Evolutionary conservation across 2,329 filamentous ascomycete genomes (phyloP).

Genomic region (Colletotrichum tabaci): DNA sequence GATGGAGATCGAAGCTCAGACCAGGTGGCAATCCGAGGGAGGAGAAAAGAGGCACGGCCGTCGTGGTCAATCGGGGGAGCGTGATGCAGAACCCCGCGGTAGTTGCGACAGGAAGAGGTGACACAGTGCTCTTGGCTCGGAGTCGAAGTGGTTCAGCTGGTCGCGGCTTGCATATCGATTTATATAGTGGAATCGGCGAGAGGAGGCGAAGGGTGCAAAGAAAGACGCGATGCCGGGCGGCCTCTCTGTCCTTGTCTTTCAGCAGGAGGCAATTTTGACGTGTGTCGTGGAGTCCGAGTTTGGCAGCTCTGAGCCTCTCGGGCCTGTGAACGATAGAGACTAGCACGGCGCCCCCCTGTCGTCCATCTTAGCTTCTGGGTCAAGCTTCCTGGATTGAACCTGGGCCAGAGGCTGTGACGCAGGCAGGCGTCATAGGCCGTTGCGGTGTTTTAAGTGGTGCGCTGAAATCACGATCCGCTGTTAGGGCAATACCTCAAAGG

Average conservation of each 20-base stretch:
- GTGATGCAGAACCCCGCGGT: slow-evolving; percentile 22
- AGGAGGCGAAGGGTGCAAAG: slow-evolving; percentile 15
- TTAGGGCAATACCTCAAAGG: slow-evolving; percentile 30
- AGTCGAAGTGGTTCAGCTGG: not conserved
- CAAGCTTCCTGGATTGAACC: slow-evolving; percentile 40
- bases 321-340: slow-evolving; percentile 2
- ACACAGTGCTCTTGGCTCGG: slow-evolving; percentile 14
- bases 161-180: slow-evolving; percentile 19
- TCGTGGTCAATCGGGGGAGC: slow-evolving; percentile 16
- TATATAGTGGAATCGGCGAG: not conserved
- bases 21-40: not conserved
- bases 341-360: slow-evolving; percentile 36
- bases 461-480: slow-evolving; percentile 22
- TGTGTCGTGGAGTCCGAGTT: slow-evolving; percentile 38
- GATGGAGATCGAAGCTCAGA: slow-evolving; percentile 18
- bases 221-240: slow-evolving; percentile 29
- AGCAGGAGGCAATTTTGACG: slow-evolving; percentile 39
- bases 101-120: slow-evolving; percentile 22
- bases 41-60: slow-evolving; percentile 3
- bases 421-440: slow-evolving; percentile 38
- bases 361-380: slow-evolving; percentile 42
- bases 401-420: slow-evolving; percentile 31
- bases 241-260: slow-evolving; percentile 32
- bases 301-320: slow-evolving; percentile 26
- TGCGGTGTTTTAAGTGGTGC: slow-evolving; percentile 35